Evolutionary conservation across 495 filamentous ascomycete genomes (phyloP).

Genomic region (Penicillium dipodomyicola): DNA sequence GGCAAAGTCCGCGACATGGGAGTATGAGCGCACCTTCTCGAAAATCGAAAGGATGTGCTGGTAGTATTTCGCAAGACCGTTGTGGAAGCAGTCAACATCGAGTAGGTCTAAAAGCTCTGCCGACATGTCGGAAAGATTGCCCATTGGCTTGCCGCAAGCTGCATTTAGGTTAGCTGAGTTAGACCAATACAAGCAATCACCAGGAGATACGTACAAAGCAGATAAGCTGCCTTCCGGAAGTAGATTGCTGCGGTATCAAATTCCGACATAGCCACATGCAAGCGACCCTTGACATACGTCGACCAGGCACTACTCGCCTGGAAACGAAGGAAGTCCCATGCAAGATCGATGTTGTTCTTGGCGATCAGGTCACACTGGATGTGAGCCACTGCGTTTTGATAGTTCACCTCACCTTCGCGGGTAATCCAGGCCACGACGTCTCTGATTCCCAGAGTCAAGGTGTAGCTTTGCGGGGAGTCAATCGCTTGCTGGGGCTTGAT

Average conservation of each 20-base stretch:
- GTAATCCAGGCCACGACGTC: constrained; percentile 52
- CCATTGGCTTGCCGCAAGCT: constrained; percentile 46
- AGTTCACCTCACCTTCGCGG: constrained; percentile 43
- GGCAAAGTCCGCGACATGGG: constrained; percentile 82
- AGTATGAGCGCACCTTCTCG: constrained; percentile 69
- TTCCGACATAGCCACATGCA: constrained; percentile 70
- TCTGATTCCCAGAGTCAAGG: constrained; percentile 46
- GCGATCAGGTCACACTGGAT: constrained; percentile 72
- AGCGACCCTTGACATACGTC: constrained; percentile 81
- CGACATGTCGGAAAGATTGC: constrained; percentile 49
- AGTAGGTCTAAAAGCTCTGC: constrained; percentile 67
- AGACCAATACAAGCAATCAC: neutral
- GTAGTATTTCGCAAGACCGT: constrained; percentile 80
- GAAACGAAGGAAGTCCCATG: constrained; percentile 72
- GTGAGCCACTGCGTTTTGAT: constrained; percentile 48
- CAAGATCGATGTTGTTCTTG: constrained; percentile 66
- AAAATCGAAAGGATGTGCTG: constrained; percentile 80
- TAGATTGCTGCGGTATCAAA: constrained; percentile 67
- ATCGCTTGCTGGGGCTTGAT: constrained; percentile 47
- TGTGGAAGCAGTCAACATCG: constrained; percentile 68
- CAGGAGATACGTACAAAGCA: constrained; percentile 62
- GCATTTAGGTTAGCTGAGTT: constrained; percentile 13
- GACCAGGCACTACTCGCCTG: constrained; percentile 66
- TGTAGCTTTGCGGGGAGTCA: constrained; percentile 44
- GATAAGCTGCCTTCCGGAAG: constrained; percentile 80